These are phyloP conservation scores for Tagetes patula DNA, from an alignment of 129 eudicot species.

Conservation along the genomic window DNA sequence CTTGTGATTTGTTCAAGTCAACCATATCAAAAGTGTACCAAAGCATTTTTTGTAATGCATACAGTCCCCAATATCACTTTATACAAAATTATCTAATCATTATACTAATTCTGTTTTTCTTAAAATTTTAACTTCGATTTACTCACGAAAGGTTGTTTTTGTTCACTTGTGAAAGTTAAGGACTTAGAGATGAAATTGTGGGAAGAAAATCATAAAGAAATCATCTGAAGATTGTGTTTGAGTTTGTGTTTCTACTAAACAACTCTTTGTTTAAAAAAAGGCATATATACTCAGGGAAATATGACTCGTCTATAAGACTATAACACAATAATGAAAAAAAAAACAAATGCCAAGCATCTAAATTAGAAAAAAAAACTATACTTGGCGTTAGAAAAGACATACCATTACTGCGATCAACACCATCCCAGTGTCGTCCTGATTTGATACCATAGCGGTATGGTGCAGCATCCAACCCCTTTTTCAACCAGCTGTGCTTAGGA, in stretches of 20 bases:
- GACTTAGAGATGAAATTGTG: too few species aligned
- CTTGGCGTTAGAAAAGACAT: slow-evolving; percentile 19
- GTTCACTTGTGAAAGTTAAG: too few species aligned
- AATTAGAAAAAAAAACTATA: not conserved
- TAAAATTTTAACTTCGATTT: too few species aligned
- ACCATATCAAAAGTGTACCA: not conserved
- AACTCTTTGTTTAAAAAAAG: not conserved
- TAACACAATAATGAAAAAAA: not conserved
- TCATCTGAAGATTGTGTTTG: too few species aligned
- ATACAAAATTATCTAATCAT: not conserved
- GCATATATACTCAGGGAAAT: not conserved
- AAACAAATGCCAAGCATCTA: not conserved
- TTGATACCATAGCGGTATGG: slow-evolving; percentile 83
- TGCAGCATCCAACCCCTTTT: slow-evolving; percentile 75
- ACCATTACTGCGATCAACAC: slow-evolving; percentile 96
- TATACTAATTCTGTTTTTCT: not conserved
- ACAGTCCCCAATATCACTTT: not conserved
- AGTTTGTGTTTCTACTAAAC: not conserved
- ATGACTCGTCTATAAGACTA: not conserved
- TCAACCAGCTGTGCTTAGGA: slow-evolving; percentile 91
- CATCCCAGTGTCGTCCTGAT: slow-evolving; percentile 99
- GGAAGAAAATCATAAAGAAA: too few species aligned
- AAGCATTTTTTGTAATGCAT: not conserved
- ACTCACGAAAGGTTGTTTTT: too few species aligned
- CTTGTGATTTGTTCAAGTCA: not conserved